Percentiles rank a stretch among this genome's conserved stretches.
Evolutionary conservation across 2,329 filamentous ascomycete species (phyloP).

Genomic region (Talaromyces sp.): DNA sequence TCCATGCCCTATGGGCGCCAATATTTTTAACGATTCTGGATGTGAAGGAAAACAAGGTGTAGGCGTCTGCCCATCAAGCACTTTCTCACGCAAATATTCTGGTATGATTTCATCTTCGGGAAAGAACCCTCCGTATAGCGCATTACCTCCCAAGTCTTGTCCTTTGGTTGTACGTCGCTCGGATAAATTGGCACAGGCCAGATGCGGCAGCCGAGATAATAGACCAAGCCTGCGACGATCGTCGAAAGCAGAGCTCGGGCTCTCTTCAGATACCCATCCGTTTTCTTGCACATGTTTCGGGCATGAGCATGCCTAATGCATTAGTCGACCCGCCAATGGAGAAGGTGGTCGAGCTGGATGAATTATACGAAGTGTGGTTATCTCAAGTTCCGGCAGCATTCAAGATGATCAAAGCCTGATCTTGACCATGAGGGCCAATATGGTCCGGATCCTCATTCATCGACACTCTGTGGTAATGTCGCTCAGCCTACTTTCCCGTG

Average conservation of each 20-base stretch:
- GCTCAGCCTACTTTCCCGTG: slow-evolving; percentile 6
- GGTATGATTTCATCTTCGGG: slow-evolving; percentile 9
- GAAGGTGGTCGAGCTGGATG: slow-evolving; percentile 11
- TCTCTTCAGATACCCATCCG: too few species aligned
- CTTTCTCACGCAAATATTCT: slow-evolving; percentile 5
- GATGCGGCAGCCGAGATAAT: slow-evolving; percentile 4
- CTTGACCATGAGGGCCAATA: slow-evolving; percentile 11
- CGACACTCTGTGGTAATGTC: slow-evolving; percentile 10
- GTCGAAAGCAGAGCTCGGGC: neutral
- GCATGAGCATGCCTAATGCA: too few species aligned
- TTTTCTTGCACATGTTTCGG: too few species aligned
- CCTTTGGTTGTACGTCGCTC: neutral
- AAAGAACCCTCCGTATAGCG: slow-evolving; percentile 7
- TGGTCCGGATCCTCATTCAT: slow-evolving; percentile 11
- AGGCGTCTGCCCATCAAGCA: neutral
- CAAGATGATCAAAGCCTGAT: slow-evolving; percentile 10
- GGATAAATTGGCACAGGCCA: slow-evolving; percentile 7
- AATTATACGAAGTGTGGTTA: slow-evolving; percentile 10
- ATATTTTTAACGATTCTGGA: too few species aligned
- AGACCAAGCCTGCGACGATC: neutral
- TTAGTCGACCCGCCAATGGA: slow-evolving; percentile 11
- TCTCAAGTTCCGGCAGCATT: slow-evolving; percentile 6
- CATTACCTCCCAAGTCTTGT: slow-evolving; percentile 8
- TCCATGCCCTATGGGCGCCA: too few species aligned
- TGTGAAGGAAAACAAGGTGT: too few species aligned